phyloP scores from a whole-genome alignment of 1,284 basidiomycete species.

The Thecaphora thlaspeos region DNA sequence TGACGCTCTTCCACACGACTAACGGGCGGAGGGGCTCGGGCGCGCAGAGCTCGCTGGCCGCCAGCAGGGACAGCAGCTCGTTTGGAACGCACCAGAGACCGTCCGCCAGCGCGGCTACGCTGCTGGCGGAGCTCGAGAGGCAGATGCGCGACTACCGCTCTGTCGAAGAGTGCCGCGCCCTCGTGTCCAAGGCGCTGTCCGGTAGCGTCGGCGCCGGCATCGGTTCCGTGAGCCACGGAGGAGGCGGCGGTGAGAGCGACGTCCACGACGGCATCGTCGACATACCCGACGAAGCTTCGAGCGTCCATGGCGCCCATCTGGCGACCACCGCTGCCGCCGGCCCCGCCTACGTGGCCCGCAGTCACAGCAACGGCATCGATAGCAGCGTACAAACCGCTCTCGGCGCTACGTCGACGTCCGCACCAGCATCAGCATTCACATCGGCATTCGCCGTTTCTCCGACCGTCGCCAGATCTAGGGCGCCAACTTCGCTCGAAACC shows the following conservation, averaged over 20 bases:
- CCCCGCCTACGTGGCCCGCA: not conserved
- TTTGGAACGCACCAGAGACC: no score
- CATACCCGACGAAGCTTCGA: no score
- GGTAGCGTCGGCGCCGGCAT: conserved; percentile 5
- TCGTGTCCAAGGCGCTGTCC: conserved; percentile 32
- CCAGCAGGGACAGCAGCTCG: no score
- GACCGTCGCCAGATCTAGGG: not conserved
- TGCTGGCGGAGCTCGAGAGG: conserved; percentile 36
- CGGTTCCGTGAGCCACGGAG: conserved; percentile 3
- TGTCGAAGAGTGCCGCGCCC: conserved; percentile 43
- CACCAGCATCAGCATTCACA: no score
- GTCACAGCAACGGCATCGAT: conserved; percentile 1
- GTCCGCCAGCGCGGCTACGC: conserved; percentile 9
- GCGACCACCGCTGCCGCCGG: conserved; percentile 2
- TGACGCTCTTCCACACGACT: no score
- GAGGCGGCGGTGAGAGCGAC: not conserved
- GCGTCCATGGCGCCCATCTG: no score
- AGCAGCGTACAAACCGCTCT: no score
- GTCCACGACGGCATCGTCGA: no score
- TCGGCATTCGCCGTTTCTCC: conserved; percentile 1
- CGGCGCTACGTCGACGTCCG: no score
- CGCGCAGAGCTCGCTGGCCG: no score
- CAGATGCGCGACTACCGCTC: conserved; percentile 35
- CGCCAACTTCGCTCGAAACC: conserved; percentile 16
- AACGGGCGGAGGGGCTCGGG: no score